Evolutionary conservation across 805 yeast species (phyloP).

Genomic region (Ogataea minuta): DNA sequence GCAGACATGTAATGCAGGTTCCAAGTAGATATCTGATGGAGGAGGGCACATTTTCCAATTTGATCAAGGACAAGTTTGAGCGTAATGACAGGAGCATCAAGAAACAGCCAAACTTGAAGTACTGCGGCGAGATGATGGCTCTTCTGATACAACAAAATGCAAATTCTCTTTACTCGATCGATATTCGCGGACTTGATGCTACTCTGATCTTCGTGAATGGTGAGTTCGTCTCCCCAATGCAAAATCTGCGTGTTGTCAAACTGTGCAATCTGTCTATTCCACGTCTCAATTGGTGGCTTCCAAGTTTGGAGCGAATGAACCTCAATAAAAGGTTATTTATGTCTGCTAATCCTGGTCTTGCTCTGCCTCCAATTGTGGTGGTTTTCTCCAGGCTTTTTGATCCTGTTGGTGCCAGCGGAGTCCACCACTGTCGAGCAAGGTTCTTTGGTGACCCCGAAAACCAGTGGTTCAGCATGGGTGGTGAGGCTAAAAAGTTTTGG

Average conservation of each 20-base stretch:
- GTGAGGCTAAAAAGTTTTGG: slow-evolving; percentile 19
- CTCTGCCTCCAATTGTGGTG: slow-evolving; percentile 24
- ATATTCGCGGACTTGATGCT: slow-evolving; percentile 25
- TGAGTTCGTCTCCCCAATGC: slow-evolving; percentile 6
- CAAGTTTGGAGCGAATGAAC: slow-evolving; percentile 19
- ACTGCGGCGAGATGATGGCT: slow-evolving; percentile 20
- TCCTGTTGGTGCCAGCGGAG: slow-evolving; percentile 14
- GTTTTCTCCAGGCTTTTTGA: slow-evolving; percentile 37
- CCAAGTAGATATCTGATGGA: slow-evolving; percentile 13
- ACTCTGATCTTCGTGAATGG: slow-evolving; percentile 15
- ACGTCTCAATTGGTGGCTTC: slow-evolving; percentile 26
- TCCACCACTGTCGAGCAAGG: slow-evolving; percentile 17
- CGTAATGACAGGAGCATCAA: slow-evolving; percentile 13
- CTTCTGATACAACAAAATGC: slow-evolving; percentile 12
- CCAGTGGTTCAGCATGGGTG: slow-evolving; percentile 22
- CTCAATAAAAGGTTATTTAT: slow-evolving; percentile 11
- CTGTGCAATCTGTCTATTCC: slow-evolving; percentile 25
- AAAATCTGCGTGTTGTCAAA: slow-evolving; percentile 15
- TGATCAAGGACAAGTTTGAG: slow-evolving; percentile 15
- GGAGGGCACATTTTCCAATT: slow-evolving; percentile 12
- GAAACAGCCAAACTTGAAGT: slow-evolving; percentile 15
- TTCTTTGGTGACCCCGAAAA: slow-evolving; percentile 23
- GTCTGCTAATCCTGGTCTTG: slow-evolving; percentile 7
- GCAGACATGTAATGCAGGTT: slow-evolving; percentile 17
- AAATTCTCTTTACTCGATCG: slow-evolving; percentile 18